Conservation (phyloP, 2,329 filamentous ascomycete species). For the Xylaria polymorpha region DNA sequence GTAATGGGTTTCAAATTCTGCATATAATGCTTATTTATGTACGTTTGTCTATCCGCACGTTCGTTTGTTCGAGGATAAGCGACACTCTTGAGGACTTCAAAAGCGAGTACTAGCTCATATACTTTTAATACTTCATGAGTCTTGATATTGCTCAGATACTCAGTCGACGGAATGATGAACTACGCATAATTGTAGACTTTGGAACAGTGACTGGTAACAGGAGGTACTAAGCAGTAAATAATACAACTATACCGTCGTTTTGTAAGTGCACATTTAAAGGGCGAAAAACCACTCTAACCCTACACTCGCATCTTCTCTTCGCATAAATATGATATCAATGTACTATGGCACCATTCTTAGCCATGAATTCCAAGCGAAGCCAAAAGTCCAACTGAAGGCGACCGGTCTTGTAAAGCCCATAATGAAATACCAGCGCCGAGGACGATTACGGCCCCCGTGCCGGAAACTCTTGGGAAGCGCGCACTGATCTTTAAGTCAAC, state of each 20-base stretch:
- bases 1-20: too few relatives aligned
- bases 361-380: constrained; percentile 2
- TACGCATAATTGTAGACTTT: neutral
- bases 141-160: neutral
- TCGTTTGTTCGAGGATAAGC: too few relatives aligned
- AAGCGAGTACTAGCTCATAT: too few relatives aligned
- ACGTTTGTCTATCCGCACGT: too few relatives aligned
- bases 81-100: too few relatives aligned
- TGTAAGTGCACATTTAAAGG: neutral
- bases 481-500: constrained; percentile 25
- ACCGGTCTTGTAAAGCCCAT: constrained; percentile 28
- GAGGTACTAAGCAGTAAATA: neutral
- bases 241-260: neutral
- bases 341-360: neutral
- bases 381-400: constrained; percentile 19
- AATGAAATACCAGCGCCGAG: constrained; percentile 29
- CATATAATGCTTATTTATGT: too few relatives aligned
- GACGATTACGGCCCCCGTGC: constrained; percentile 28
- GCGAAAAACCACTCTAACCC: neutral
- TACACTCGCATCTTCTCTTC: neutral
- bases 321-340: neutral
- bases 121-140: neutral
- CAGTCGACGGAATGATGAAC: neutral
- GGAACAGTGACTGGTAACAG: neutral
- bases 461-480: neutral